A percentile compares a stretch with the other conserved stretches of the same genome.
These are phyloP conservation scores for Sanguinoderma infundibulare DNA, from an alignment of 1,284 basidiomycete species.

Conservation along the genomic window DNA sequence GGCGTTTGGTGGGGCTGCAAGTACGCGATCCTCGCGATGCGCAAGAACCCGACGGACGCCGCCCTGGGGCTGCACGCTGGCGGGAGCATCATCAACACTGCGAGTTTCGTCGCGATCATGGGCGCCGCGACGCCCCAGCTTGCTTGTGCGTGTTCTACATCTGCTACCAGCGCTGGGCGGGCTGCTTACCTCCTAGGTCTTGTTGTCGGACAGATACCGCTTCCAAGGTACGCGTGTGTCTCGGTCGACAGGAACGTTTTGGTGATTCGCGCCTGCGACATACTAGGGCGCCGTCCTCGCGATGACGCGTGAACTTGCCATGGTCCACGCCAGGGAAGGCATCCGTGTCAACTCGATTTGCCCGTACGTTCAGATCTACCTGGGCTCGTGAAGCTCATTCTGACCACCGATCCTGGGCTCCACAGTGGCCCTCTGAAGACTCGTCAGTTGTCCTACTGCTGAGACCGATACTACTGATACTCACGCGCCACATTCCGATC, in stretches of 20 bases:
- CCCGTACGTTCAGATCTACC: conserved; percentile 67
- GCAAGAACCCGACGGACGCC: conserved; percentile 84
- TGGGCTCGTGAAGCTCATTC: neutral
- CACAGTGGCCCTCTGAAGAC: conserved; percentile 89
- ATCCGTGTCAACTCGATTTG: conserved; percentile 95
- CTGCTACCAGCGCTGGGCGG: neutral
- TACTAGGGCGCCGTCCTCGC: conserved; percentile 89
- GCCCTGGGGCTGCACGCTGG: conserved; percentile 81
- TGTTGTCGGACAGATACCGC: conserved; percentile 68
- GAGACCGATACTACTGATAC: neutral
- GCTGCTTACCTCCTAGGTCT: neutral
- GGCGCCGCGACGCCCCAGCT: conserved; percentile 96
- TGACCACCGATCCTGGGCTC: neutral
- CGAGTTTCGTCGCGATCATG: conserved; percentile 92
- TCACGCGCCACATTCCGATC: neutral
- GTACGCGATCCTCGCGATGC: conserved; percentile 95
- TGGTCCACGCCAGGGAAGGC: conserved; percentile 96
- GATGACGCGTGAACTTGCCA: conserved; percentile 97
- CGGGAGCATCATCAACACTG: conserved; percentile 97
- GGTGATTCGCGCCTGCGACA: neutral
- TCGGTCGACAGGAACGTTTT: neutral
- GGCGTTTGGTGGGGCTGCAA: conserved; percentile 99
- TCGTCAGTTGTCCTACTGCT: conserved; percentile 52
- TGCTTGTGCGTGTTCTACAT: conserved; percentile 85
- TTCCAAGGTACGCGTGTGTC: conserved; percentile 61